Base-by-base conservation (phyloP, 108 stramenopile genomes). In the Cylindrotheca fusiformis region DNA sequence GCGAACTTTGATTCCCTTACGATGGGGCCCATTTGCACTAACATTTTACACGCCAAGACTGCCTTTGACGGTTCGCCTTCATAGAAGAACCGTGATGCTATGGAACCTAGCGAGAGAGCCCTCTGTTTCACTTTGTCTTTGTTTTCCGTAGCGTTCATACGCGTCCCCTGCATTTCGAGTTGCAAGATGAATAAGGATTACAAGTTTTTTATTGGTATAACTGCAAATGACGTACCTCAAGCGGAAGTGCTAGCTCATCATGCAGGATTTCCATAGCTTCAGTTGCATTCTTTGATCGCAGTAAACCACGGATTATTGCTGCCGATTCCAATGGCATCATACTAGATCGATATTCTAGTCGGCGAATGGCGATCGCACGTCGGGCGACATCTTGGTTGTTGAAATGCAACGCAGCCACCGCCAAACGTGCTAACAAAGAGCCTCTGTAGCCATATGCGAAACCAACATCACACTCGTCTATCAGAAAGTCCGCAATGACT, bases 61-160 rank as follows among this genome's bases (percentile, higher is more conserved):
- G 78, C 88, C 30, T 54, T 45, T 19, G 66, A 67, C 1, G 85
- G 87, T 63, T 88, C 78, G 8, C 60, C 71, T 60, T 86, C 78
- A 55, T 83, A 90, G 57, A 93, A 83, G 68, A 90, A 83, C 12
- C 87, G 78, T 8, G 92, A 93, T 25, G 86, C 83, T 56, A 93
- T 86, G 1, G 88, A 90, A 29, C 68, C 75, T 32, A 93, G 66
- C 6, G 87, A 72, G 20, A 74, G 57, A n/a, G 86, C 88, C n/a
- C 92, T 68, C 58, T 86, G 81, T 58, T 81, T 81, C 27, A 82
- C 21, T n/a, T 2, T 49, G 1, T 76, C 75, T 53, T 73, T 58
- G 52, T 55, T 75, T 49, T 57, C 67, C 5, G 55, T 27, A n/a
- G 58, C 55, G 12, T 58, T 54, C 20, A 75, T 33, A 20, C 52